Evolutionary conservation across 1,139 yeast species (phyloP), one percentile per base, ranked within the genome.

Genomic region (Blastobotrys arbuscula): DNA sequence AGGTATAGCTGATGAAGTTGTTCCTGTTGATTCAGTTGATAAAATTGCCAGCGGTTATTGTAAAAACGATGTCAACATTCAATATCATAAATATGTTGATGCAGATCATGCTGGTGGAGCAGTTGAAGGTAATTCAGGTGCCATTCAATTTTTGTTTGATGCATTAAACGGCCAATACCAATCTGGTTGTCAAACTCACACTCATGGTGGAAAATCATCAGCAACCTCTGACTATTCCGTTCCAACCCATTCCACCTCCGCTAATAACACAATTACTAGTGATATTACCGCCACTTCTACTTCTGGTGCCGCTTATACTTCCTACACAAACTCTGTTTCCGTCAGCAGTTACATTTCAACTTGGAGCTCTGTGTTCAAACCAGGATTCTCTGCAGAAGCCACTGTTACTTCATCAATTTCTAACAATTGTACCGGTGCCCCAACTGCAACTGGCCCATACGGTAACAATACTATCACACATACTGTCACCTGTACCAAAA

Each of bases 1-100:
- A 39, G 67, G 66, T 16, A 45, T 51, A 28, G 39, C 59, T 9
- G 69, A 65, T 50, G 58, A 56, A 34, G 53, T 61, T 12, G 61
- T 58, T 15, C 55, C 58, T 20, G 49, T 54, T 18, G 52, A 42
- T 3, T 52, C 50, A 16, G 63, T 62, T 28, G 60, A 56, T 26
- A 35, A 41, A 8, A 38, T 55, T 2, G 24, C 31, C 20, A 15
- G 15, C 12, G 30, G 21, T 15, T 43, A 36, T 28, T 43, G 47
- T 28, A 23, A n/a, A 12, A 16, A 65, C 12, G 35, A 39, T 10
- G 47, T 28, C 8, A 8, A 43, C 2, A 44, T 54, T 28, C 41
- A 46, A 16, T 69, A 65, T 50, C 57, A 55, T 31, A 50, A 58
- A 6, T 67, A 64, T 50, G 58, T 55, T 30, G 54, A 58, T 7